Base-by-base conservation (phyloP, 23 red algal genomes). In the Gracilaria caudata region DNA sequence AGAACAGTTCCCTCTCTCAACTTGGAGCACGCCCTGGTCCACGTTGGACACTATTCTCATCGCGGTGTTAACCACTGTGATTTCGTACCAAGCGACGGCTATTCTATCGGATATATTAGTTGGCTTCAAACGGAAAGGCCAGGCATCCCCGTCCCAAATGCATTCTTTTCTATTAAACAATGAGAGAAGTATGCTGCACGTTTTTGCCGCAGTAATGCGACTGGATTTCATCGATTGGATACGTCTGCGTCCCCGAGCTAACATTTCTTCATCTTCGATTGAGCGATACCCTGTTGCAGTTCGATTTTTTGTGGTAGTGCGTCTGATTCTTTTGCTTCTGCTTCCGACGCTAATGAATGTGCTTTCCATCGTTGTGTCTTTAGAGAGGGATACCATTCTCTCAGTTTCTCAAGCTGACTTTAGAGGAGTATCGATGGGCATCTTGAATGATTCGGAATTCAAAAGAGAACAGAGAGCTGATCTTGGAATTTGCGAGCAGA, bases 11-110 rank as follows among this genome's bases (percentile, higher is more conserved):
- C 60, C 60, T 30, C 60, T 65, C 1, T 19, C 29, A 4, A 65
- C 60, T 32, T 65, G 60, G 60, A 65, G 60, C 8, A 65, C 60
- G 12, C 60, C 60, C 11, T 65, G 60, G 60, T 34, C 60, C 4
- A 35, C 60, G 29, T 9, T 65, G 23, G 32, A 65, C 20, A 65
- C 60, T 7, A 65, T 65, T 30, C 25, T 34, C 60, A 65, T 65
- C 8, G 60, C 60, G 1, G 2, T 65, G 7, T 34, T 65, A 1
- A 65, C 60, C 14, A 65, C 60, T 13, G 8, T 32, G 10, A 14
- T 65, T 2, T 65, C 60, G n/a, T 65, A 33, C 14, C 60, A 65
- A 35, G 29, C 32, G 26, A 19, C 60, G 5, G 60, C 60, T 19
- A 35, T 16, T 13, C 29, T 65, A 9, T 65, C 60, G 1, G 60